Evolutionary conservation across 2,329 filamentous ascomycete species (phyloP).

Genomic region (Fusarium sp.): DNA sequence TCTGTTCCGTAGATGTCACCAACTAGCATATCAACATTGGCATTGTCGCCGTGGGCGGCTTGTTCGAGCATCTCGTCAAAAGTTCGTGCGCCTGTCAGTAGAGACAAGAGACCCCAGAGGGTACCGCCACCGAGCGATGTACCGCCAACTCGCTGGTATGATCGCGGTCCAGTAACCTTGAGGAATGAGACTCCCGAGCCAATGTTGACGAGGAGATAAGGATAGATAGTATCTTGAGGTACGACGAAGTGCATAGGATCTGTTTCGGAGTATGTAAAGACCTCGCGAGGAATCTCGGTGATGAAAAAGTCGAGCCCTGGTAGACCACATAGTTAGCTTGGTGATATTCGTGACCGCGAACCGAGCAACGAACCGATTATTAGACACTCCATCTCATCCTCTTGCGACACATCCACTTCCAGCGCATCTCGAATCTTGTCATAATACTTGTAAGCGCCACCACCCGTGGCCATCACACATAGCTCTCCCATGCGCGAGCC

Average conservation of each 20-base stretch:
- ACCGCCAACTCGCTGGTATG: slow-evolving; percentile 90
- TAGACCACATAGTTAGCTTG: slow-evolving; percentile 13
- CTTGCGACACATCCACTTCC: slow-evolving; percentile 85
- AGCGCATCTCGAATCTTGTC: slow-evolving; percentile 85
- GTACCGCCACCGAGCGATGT: slow-evolving; percentile 97
- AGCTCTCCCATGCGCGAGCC: slow-evolving; percentile 75
- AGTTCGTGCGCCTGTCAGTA: slow-evolving; percentile 91
- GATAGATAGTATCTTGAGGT: slow-evolving; percentile 83
- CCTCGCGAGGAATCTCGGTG: slow-evolving; percentile 94
- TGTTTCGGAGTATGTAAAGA: slow-evolving; percentile 93
- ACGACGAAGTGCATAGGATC: slow-evolving; percentile 90
- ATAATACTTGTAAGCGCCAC: slow-evolving; percentile 96
- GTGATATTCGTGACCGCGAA: not conserved
- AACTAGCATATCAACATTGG: slow-evolving; percentile 93
- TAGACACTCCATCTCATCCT: slow-evolving; percentile 98
- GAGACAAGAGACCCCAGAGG: slow-evolving; percentile 90
- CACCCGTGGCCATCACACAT: slow-evolving; percentile 94
- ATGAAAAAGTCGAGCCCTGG: slow-evolving; percentile 97
- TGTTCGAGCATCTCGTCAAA: slow-evolving; percentile 98
- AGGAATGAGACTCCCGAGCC: slow-evolving; percentile 97
- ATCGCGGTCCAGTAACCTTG: slow-evolving; percentile 89
- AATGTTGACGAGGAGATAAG: slow-evolving; percentile 97
- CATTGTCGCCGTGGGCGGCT: slow-evolving; percentile 90
- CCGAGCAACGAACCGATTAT: slow-evolving; percentile 76
- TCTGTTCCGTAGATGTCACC: slow-evolving; percentile 98